These are phyloP conservation scores for Penicillium manginii DNA, from an alignment of 495 filamentous ascomycete genomes.

Conservation along the genomic window DNA sequence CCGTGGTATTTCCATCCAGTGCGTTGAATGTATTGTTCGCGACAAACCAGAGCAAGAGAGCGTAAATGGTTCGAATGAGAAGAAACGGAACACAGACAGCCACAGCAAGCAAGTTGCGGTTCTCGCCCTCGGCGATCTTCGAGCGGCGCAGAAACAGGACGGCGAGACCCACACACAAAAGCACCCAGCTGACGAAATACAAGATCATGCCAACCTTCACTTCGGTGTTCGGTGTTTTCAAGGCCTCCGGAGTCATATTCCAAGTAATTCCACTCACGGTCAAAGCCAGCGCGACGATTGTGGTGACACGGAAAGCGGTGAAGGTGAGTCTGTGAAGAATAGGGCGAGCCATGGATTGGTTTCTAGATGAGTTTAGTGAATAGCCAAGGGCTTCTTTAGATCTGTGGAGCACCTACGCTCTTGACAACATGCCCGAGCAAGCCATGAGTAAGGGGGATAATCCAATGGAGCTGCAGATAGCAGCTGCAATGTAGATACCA, in stretches of 20 bases:
- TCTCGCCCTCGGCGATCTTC: slow-evolving; percentile 34
- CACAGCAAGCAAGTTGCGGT: slow-evolving; percentile 39
- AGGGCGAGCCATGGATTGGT: background rate
- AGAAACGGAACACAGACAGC: slow-evolving; percentile 39
- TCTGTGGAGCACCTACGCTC: too few relatives aligned
- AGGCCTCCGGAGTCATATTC: slow-evolving; percentile 21
- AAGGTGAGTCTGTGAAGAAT: background rate
- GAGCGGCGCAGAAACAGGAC: slow-evolving; percentile 14
- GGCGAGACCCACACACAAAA: slow-evolving; percentile 25
- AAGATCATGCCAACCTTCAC: slow-evolving; percentile 32
- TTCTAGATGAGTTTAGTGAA: too few relatives aligned
- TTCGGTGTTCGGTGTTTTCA: slow-evolving; percentile 17
- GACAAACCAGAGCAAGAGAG: slow-evolving; percentile 35
- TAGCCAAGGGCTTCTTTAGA: too few relatives aligned
- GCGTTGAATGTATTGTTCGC: slow-evolving; percentile 35
- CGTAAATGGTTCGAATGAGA: slow-evolving; percentile 46
- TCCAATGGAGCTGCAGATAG: slow-evolving; percentile 34
- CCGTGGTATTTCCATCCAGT: slow-evolving; percentile 35
- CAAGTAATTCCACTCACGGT: slow-evolving; percentile 27
- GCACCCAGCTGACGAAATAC: slow-evolving; percentile 32
- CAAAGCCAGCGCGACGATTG: slow-evolving; percentile 19
- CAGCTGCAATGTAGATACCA: slow-evolving; percentile 25
- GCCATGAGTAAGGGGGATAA: slow-evolving; percentile 32
- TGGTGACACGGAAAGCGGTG: background rate
- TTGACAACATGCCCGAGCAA: slow-evolving; percentile 25